Evolutionary conservation across 352 stramenopile genomes (phyloP).

Genomic region (Phytopythium helicoides): DNA sequence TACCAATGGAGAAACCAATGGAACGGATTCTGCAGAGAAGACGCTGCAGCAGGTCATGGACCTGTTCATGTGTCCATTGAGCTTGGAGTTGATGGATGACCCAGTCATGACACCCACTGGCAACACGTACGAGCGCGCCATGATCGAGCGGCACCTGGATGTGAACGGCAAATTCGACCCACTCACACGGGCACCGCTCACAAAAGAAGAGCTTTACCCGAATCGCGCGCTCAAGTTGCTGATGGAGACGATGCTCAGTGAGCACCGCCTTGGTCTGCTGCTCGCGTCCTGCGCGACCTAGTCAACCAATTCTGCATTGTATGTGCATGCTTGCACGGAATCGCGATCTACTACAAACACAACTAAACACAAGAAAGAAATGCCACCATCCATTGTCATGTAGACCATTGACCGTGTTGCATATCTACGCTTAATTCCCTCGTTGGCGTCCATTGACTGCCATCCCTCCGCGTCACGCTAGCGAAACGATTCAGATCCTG

Average conservation of each 20-base stretch:
- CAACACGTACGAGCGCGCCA: slow-evolving; percentile 74
- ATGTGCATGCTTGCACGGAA: not conserved
- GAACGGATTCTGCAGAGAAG: slow-evolving; percentile 21
- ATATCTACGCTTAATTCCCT: too few relatives aligned
- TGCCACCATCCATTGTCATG: not conserved
- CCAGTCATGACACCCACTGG: slow-evolving; percentile 69
- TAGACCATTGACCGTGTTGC: too few relatives aligned
- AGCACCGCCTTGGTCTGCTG: slow-evolving; percentile 54
- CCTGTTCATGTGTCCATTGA: slow-evolving; percentile 67
- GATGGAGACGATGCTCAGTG: slow-evolving; percentile 67
- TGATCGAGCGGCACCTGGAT: slow-evolving; percentile 74
- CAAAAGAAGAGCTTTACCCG: slow-evolving; percentile 54
- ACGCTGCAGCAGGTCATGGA: slow-evolving; percentile 70
- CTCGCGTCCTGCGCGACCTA: slow-evolving; percentile 46
- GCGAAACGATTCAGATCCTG: too few relatives aligned
- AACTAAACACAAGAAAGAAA: not conserved
- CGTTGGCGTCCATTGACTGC: too few relatives aligned
- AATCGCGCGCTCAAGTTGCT: slow-evolving; percentile 72
- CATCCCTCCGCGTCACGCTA: too few relatives aligned
- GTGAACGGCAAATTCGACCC: slow-evolving; percentile 76
- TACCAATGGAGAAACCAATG: slow-evolving; percentile 6
- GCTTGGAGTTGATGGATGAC: slow-evolving; percentile 76
- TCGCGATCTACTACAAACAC: too few relatives aligned
- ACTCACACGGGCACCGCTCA: slow-evolving; percentile 53
- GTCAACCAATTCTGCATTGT: not conserved